Evolutionary conservation across 2,329 filamentous ascomycete genomes (phyloP).

Genomic region (Plenodomus biglobosus): DNA sequence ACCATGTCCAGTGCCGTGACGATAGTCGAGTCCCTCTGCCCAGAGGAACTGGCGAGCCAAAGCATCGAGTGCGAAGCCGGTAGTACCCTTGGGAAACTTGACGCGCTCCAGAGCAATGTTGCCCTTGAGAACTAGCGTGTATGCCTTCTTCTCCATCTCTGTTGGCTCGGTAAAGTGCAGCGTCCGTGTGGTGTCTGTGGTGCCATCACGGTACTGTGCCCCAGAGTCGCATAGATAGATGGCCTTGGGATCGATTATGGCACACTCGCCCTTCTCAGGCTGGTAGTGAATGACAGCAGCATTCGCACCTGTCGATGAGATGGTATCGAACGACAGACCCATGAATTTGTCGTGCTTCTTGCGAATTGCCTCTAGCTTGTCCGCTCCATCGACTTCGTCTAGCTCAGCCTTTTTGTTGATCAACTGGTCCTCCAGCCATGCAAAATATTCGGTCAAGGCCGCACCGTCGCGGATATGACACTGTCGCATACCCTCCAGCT

Average conservation of each 20-base stretch:
- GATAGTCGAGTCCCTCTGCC: conserved; percentile 90
- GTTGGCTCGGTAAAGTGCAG: conserved; percentile 87
- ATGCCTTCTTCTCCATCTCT: conserved; percentile 80
- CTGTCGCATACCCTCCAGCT: conserved; percentile 87
- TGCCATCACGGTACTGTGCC: conserved; percentile 93
- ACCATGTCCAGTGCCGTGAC: conserved; percentile 94
- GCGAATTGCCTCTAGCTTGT: conserved; percentile 80
- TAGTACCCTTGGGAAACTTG: conserved; percentile 92
- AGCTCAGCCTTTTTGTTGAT: conserved; percentile 69
- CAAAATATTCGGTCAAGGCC: conserved; percentile 88
- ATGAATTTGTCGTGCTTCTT: conserved; percentile 73
- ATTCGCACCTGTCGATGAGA: conserved; percentile 90
- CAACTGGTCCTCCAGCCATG: conserved; percentile 92
- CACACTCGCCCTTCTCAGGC: conserved; percentile 79
- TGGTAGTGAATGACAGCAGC: conserved; percentile 95
- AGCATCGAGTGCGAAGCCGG: conserved; percentile 85
- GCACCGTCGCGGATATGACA: conserved; percentile 94
- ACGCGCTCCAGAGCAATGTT: conserved; percentile 85
- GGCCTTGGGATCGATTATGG: conserved; percentile 77
- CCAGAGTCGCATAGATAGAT: conserved; percentile 97
- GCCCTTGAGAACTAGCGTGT: conserved; percentile 92
- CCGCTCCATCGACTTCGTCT: conserved; percentile 88
- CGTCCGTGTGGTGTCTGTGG: conserved; percentile 92
- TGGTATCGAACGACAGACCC: conserved; percentile 91
- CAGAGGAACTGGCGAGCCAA: conserved; percentile 90